phyloP scores from a whole-genome alignment of 2,329 filamentous ascomycete genomes.

The Fusarium metavorans region DNA sequence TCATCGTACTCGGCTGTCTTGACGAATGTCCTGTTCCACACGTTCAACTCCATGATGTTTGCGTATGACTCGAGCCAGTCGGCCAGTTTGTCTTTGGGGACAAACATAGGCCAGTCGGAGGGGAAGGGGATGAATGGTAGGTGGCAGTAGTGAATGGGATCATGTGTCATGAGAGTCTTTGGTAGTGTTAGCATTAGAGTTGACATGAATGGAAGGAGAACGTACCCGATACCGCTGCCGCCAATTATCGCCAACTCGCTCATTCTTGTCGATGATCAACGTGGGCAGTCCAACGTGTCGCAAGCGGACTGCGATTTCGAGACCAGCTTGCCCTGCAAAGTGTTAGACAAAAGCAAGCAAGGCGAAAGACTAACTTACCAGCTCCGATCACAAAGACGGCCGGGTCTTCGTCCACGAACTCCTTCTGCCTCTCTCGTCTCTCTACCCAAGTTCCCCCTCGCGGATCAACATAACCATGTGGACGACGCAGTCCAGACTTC shows the following conservation, averaged over 20 bases:
- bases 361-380: background rate
- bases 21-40: conserved; percentile 57
- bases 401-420: conserved; percentile 48
- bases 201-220: background rate
- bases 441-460: conserved; percentile 40
- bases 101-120: conserved; percentile 46
- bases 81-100: conserved; percentile 59
- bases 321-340: conserved; percentile 19
- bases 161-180: conserved; percentile 40
- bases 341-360: background rate
- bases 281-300: conserved; percentile 43
- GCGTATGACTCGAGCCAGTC: conserved; percentile 63
- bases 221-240: conserved; percentile 56
- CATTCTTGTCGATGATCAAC: conserved; percentile 59
- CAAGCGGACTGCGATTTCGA: conserved; percentile 29
- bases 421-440: conserved; percentile 37
- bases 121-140: conserved; percentile 42
- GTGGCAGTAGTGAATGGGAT: conserved; percentile 35
- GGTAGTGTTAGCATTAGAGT: fast-evolving
- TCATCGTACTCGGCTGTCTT: conserved; percentile 54
- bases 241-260: conserved; percentile 63
- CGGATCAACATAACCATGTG: conserved; percentile 42
- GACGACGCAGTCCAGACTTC: background rate
- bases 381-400: conserved; percentile 47
- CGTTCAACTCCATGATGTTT: conserved; percentile 61